Evolutionary conservation across 164 flowering plant genomes (phyloP).

Genomic region (Sextonia rubra): DNA sequence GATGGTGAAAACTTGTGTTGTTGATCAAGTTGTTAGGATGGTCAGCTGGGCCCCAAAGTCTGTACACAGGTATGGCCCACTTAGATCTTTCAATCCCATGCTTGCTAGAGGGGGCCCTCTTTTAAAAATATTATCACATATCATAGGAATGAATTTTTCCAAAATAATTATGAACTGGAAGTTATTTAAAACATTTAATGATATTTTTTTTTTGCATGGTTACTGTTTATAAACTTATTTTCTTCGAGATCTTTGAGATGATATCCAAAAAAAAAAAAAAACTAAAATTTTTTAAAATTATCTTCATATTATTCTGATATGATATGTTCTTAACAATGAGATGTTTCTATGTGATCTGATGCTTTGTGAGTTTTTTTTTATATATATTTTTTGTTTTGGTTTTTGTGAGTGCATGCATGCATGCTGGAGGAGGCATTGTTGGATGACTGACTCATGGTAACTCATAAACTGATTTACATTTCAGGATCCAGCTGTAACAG

Average conservation of each 20-base stretch:
- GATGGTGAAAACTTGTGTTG: no score
- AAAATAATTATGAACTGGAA: neutral
- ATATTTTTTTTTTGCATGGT: neutral
- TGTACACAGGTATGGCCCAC: no score
- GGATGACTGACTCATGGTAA: neutral
- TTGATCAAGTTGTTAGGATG: no score
- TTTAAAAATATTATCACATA: no score
- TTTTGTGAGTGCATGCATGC: no score
- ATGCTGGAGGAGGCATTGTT: no score
- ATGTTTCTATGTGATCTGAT: neutral
- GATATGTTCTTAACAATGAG: neutral
- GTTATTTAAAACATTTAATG: neutral
- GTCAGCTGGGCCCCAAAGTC: no score
- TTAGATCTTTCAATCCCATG: no score
- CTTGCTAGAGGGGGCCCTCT: no score
- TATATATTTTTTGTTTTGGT: slow-evolving; percentile 9
- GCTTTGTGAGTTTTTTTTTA: neutral
- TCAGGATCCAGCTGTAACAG: slow-evolving; percentile 81
- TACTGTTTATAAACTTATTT: neutral
- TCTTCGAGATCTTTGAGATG: neutral
- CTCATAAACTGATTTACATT: neutral
- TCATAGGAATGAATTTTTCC: no score
- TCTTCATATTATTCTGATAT: no score
- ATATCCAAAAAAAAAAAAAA: neutral
- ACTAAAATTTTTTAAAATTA: no score